These are phyloP conservation scores for Hypericum perforatum DNA, from an alignment of 345 rosid genomes.

Conservation along the genomic window DNA sequence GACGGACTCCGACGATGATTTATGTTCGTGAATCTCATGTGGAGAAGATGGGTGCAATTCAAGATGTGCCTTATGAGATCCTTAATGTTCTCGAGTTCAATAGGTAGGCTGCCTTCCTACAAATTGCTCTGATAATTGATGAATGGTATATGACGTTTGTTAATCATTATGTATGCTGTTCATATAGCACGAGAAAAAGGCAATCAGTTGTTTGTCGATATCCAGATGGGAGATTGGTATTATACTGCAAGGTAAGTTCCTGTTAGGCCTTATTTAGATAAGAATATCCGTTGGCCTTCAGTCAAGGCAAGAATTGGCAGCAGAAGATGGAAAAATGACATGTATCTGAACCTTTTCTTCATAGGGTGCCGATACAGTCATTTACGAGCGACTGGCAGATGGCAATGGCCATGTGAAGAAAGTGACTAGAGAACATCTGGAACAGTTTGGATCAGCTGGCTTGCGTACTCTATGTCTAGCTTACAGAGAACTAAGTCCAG, in stretches of 20 bases:
- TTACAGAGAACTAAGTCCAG: conserved; percentile 65
- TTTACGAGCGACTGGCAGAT: conserved; percentile 74
- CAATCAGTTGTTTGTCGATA: conserved; percentile 98
- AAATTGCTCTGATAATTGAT: conserved; percentile 4
- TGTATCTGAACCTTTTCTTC: conserved; percentile 15
- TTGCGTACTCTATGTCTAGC: conserved; percentile 98
- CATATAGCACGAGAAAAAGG: conserved; percentile 89
- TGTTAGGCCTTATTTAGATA: conserved; percentile 2
- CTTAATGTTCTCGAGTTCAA: conserved; percentile 96
- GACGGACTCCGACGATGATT: conserved; percentile 92
- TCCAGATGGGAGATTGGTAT: conserved; percentile 90
- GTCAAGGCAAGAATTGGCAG: conserved; percentile 4
- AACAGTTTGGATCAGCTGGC: conserved; percentile 92
- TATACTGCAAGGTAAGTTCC: conserved; percentile 74
- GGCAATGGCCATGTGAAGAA: conserved; percentile 63
- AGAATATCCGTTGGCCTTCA: conserved; percentile 12
- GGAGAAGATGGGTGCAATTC: conserved; percentile 88
- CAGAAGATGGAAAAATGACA: conserved; percentile 21
- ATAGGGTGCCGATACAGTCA: conserved; percentile 98
- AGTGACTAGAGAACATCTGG: conserved; percentile 80
- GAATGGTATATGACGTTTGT: conserved; percentile 10
- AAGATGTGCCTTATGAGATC: conserved; percentile 81
- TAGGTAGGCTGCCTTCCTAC: conserved; percentile 40
- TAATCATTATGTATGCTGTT: conserved; percentile 12
- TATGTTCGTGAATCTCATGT: conserved; percentile 96